These are phyloP conservation scores for Phyllosticta citriasiana DNA, from an alignment of 2,329 filamentous ascomycete genomes.

Conservation along the genomic window DNA sequence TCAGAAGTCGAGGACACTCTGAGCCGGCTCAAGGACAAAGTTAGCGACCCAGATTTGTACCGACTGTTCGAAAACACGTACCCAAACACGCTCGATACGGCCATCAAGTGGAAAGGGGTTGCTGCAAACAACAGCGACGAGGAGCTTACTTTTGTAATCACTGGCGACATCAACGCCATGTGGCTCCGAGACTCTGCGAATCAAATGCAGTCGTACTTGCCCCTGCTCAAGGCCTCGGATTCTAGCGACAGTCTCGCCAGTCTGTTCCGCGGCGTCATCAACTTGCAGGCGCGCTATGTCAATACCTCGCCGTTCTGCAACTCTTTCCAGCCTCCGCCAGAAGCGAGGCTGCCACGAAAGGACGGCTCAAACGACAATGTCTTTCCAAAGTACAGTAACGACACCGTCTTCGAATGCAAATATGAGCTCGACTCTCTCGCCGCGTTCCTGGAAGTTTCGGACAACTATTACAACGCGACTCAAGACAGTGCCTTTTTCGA, in stretches of 20 bases:
- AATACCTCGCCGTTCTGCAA: conserved; percentile 48
- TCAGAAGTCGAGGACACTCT: conserved; percentile 33
- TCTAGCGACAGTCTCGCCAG: conserved; percentile 52
- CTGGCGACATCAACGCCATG: conserved; percentile 49
- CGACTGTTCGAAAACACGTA: conserved; percentile 63
- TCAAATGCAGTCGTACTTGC: conserved; percentile 61
- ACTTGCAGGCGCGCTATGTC: conserved; percentile 60
- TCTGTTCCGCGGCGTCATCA: conserved; percentile 61
- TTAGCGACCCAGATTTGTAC: conserved; percentile 50
- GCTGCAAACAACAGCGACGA: conserved; percentile 48
- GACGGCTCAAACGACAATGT: conserved; percentile 33
- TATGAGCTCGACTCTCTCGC: conserved; percentile 45
- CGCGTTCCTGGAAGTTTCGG: conserved; percentile 40
- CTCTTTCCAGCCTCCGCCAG: conserved; percentile 41
- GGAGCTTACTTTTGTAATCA: conserved; percentile 53
- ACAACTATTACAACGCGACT: conserved; percentile 40
- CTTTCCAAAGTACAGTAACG: conserved; percentile 32
- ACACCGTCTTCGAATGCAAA: conserved; percentile 43
- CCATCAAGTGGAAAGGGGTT: conserved; percentile 57
- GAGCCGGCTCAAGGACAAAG: conserved; percentile 25
- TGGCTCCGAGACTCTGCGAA: conserved; percentile 50
- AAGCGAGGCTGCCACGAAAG: conserved; percentile 15
- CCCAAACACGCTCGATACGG: conserved; percentile 67
- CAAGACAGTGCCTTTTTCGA: conserved; percentile 39
- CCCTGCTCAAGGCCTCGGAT: conserved; percentile 46